Percentiles rank a stretch among this genome's conserved stretches.
Conservation (phyloP, 345 rosid species). For the Atalantia buxifolia region DNA sequence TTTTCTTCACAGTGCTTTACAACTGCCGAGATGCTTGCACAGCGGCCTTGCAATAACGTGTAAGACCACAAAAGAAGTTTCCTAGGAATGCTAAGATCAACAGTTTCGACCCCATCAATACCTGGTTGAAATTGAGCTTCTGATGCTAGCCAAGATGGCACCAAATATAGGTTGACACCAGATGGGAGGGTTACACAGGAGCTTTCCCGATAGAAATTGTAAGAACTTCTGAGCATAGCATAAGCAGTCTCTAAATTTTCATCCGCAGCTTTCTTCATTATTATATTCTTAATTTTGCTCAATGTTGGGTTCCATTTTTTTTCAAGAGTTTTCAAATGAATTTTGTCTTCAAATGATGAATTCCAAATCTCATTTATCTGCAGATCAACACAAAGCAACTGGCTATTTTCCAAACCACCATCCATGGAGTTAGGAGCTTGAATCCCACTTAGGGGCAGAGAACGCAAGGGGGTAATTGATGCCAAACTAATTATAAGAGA, state of each 20-base stretch:
- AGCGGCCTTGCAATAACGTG: conserved; percentile 64
- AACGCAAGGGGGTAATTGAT: conserved; percentile 57
- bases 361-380: conserved; percentile 64
- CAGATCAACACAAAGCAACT: conserved; percentile 69
- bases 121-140: conserved; percentile 47
- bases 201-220: conserved; percentile 85
- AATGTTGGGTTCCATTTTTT: conserved; percentile 68
- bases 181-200: conserved; percentile 59
- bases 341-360: conserved; percentile 60
- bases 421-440: conserved; percentile 35
- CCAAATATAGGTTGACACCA: conserved; percentile 61
- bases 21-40: conserved; percentile 67
- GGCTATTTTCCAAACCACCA: conserved; percentile 43
- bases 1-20: conserved; percentile 90
- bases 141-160: conserved; percentile 43
- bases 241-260: conserved; percentile 69
- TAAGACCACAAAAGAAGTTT: conserved; percentile 97
- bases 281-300: conserved; percentile 58
- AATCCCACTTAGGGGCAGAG: conserved; percentile 42
- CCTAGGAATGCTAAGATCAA: conserved; percentile 86
- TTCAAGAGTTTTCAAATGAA: conserved; percentile 51
- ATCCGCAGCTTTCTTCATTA: conserved; percentile 56
- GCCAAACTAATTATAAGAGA: conserved; percentile 72
- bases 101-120: conserved; percentile 65
- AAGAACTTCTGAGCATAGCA: conserved; percentile 66